Percentiles rank a stretch among this genome's conserved stretches.
Evolutionary conservation across 106 monocot genomes (phyloP).

Genomic region (Dactylorhiza incarnata): DNA sequence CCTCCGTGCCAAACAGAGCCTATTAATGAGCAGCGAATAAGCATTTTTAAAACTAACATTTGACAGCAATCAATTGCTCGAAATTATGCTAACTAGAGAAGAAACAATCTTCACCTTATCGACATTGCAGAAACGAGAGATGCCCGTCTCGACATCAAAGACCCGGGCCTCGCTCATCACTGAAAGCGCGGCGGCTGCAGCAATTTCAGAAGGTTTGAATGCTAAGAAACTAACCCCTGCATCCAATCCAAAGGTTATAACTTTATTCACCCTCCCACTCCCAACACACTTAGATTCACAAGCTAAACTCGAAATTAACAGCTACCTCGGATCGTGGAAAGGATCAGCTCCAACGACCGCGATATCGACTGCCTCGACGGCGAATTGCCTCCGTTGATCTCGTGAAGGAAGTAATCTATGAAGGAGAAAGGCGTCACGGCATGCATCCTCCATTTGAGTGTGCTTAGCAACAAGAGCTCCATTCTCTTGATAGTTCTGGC

Average conservation of each 20-base stretch:
- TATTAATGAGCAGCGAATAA: too few species aligned
- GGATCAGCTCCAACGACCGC: constrained; percentile 45
- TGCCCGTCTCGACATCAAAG: constrained; percentile 32
- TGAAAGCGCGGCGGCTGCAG: constrained; percentile 53
- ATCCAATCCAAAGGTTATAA: not conserved
- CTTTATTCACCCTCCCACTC: not conserved
- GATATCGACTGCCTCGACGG: constrained; percentile 26
- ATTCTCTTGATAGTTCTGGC: constrained; percentile 88
- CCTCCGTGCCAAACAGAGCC: too few species aligned
- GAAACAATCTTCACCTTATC: constrained; percentile 28
- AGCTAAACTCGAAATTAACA: not conserved
- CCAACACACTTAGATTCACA: not conserved
- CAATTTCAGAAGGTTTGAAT: constrained; percentile 75
- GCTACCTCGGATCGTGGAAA: constrained; percentile 62
- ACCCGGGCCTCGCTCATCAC: constrained; percentile 22
- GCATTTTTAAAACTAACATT: too few species aligned
- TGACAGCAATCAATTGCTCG: too few species aligned
- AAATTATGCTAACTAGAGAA: not conserved
- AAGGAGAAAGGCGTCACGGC: constrained; percentile 89
- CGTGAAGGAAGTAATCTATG: constrained; percentile 77
- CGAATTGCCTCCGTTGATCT: constrained; percentile 34
- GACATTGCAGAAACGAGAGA: constrained; percentile 40
- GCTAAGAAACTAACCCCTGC: constrained; percentile 48
- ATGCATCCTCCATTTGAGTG: constrained; percentile 90
- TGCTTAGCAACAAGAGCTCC: constrained; percentile 90